Conservation (phyloP, 495 filamentous ascomycete genomes). For the Saxophila tyrrhenica region DNA sequence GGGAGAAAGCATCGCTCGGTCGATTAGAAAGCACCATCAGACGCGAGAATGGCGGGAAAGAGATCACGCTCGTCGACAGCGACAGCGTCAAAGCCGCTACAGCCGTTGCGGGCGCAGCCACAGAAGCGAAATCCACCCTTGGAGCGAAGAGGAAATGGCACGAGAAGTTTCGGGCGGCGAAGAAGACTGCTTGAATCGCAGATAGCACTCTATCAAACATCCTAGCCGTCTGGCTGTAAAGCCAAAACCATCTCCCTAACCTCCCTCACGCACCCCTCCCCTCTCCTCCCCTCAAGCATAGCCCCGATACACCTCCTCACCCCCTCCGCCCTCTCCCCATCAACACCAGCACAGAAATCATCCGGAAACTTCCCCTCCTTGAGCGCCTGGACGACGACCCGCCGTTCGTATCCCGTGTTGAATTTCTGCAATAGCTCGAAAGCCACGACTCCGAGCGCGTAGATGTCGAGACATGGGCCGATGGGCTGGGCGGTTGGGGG, state of each 20-base stretch:
- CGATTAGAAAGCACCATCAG: constrained; percentile 29
- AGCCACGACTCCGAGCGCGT: constrained; percentile 31
- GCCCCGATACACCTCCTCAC: background rate
- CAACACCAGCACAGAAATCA: background rate
- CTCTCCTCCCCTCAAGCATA: background rate
- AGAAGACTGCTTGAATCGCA: constrained; percentile 5
- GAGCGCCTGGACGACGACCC: background rate
- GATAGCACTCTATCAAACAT: background rate
- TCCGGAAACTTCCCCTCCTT: background rate
- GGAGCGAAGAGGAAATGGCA: constrained; percentile 68
- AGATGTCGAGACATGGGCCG: constrained; percentile 31
- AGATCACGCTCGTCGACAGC: constrained; percentile 17
- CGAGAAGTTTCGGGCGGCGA: constrained; percentile 51
- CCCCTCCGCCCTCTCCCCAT: background rate
- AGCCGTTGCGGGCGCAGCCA: background rate
- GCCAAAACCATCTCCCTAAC: background rate
- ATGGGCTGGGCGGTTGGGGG: constrained; percentile 10
- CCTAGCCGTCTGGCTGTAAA: background rate
- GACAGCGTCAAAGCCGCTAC: background rate
- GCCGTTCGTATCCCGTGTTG: constrained; percentile 20
- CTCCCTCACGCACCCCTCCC: background rate
- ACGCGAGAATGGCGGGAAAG: constrained; percentile 21
- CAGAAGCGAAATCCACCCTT: constrained; percentile 25
- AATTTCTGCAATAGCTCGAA: constrained; percentile 31
- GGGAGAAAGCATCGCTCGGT: constrained; percentile 37